Percentiles rank a stretch among this genome's conserved stretches.
Evolutionary conservation across 2,329 filamentous ascomycete genomes (phyloP).

Genomic region (Penicillium hordei): DNA sequence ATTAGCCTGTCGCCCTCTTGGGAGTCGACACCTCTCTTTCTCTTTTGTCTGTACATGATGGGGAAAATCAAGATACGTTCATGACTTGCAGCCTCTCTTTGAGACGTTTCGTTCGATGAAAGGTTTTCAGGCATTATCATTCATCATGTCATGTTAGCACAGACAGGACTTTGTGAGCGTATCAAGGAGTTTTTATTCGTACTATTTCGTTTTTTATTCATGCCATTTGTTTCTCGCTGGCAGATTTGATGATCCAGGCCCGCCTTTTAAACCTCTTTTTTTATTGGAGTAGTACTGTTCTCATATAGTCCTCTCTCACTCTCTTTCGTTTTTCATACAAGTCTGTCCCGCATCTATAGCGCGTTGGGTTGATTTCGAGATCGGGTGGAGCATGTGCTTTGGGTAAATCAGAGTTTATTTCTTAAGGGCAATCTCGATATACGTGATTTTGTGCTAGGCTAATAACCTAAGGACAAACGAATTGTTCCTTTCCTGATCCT

Average conservation of each 20-base stretch:
- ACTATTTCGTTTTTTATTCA: constrained; percentile 6
- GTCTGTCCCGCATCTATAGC: neutral
- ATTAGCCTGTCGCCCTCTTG: constrained; percentile 17
- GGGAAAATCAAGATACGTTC: constrained; percentile 25
- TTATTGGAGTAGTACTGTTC: neutral
- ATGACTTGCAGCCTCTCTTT: constrained; percentile 19
- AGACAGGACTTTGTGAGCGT: constrained; percentile 9
- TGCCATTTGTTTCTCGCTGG: constrained; percentile 4
- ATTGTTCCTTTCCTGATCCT: neutral
- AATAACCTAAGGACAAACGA: neutral
- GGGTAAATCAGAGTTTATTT: neutral
- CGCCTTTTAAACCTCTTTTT: neutral
- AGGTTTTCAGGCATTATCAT: constrained; percentile 6
- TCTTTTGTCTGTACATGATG: constrained; percentile 32
- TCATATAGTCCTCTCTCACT: neutral
- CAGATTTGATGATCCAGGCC: neutral
- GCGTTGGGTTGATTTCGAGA: neutral
- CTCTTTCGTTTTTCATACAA: neutral
- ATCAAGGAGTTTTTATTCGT: constrained; percentile 12
- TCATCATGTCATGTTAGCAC: constrained; percentile 11
- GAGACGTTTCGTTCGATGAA: constrained; percentile 1
- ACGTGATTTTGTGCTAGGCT: neutral
- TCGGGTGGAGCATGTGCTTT: neutral
- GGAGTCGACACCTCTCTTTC: constrained; percentile 15
- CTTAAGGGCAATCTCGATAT: neutral